These are phyloP conservation scores for Achlya hypogyna DNA, from an alignment of 352 stramenopile genomes.

Conservation along the genomic window DNA sequence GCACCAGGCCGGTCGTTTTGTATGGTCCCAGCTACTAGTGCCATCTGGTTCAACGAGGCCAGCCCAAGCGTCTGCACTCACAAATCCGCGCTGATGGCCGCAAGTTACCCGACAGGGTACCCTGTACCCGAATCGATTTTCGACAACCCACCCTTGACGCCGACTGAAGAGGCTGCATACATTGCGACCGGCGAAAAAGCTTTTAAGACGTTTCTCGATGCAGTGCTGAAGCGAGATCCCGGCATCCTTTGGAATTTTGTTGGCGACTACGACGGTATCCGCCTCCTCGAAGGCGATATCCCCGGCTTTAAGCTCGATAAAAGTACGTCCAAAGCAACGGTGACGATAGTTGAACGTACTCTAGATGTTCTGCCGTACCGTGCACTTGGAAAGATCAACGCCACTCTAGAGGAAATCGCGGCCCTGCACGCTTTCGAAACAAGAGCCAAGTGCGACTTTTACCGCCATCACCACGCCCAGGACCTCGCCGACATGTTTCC, in stretches of 20 bases:
- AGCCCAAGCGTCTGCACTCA: too few relatives aligned
- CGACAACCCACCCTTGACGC: neutral
- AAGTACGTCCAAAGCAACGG: constrained; percentile 6
- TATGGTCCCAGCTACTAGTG: too few relatives aligned
- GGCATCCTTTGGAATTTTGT: neutral
- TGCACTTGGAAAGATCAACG: neutral
- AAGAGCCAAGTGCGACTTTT: neutral
- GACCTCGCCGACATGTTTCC: constrained; percentile 10
- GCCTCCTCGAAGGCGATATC: constrained; percentile 13
- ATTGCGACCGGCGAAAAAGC: constrained; percentile 1
- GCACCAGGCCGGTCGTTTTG: too few relatives aligned
- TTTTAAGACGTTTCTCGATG: constrained; percentile 5
- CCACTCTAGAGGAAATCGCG: constrained; percentile 8
- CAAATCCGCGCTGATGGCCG: too few relatives aligned
- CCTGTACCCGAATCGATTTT: constrained; percentile 7
- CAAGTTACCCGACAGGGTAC: neutral
- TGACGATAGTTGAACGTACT: neutral
- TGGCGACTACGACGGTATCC: constrained; percentile 3
- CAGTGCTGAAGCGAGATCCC: neutral
- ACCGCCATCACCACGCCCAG: neutral
- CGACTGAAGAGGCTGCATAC: neutral
- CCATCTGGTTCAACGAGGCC: too few relatives aligned
- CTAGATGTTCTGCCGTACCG: constrained; percentile 16
- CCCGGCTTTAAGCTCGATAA: neutral
- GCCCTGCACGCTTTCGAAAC: constrained; percentile 11